Base-by-base conservation (phyloP, 352 stramenopile species). In the Globisporangium viniferum region DNA sequence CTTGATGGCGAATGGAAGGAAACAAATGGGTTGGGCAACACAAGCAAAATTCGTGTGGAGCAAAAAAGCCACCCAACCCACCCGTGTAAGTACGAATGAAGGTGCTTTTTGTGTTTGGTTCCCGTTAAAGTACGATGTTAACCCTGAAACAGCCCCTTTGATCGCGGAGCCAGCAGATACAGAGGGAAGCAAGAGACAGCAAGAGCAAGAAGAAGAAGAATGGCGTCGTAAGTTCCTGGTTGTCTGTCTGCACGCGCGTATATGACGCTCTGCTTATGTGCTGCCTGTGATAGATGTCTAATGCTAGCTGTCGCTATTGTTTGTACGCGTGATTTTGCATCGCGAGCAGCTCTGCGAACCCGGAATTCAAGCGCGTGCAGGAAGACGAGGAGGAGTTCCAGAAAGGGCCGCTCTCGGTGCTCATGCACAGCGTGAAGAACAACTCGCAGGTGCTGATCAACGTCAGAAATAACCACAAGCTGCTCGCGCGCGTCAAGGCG, bases 381-480 rank as follows among this genome's bases (percentile, higher is more conserved):
- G 82, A 96, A 72, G 83, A 96, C 69, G 88, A 97, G 73, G 84
- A 98, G 67, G 94, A 98, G 73, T 98, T 99, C 75, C 93, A 98
- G 72, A 98, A 97, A 60, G 98, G 98, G 20, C 98, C 98, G 62
- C 91, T 99, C 44, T 98, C 90, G 35, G 91, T 99, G 64, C 86
- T 99, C 59, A 98, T 98, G 88, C 94, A 99, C 64, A 98, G 95
- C 72, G 97, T 99, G 22, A 98, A 98, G 78, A 97, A 97, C 69
- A 99, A 97, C 74, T 98, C 94, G 63, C 97, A 99, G 82, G 96
- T 99, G 63, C 88, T 99, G 15, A 98, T 99, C 75, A 99, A 99
- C 83, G 94, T 99, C 59, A 90, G 98, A 67, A 99, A 99, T 85
- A 99, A 99, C 84, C 98, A 99, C 87, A 99, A 99, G 79, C 86